Base-by-base conservation (phyloP, 306 rosid genomes). In the Lotus japonicus region DNA sequence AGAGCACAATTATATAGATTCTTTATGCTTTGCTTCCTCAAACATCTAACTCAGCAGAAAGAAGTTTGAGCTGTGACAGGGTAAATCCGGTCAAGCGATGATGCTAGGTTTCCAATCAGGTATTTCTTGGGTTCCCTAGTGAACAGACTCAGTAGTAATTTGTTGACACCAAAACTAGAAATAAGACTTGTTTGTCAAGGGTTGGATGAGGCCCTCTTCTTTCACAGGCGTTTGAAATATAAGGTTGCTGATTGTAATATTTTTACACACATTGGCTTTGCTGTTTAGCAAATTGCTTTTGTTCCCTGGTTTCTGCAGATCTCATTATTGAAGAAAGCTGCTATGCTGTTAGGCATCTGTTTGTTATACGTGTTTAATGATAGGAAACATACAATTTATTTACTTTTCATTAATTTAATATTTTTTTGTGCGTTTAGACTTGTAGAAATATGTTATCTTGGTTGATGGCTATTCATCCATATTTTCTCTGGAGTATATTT, bases 11-110 rank as follows among this genome's bases (percentile, higher is more conserved):
- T 13, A 36, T 36, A 7, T 62, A 35, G 13, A 63, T 73, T 62
- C 50, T 68, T 77, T 57, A 21, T 49, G 70, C 80, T 73, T 73
- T 66, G 58, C 18, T 63, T 42, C 51, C n/a, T 14, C 66, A 49
- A 81, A 77, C 82, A 72, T 77, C 39, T 61, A 21, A 54, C 23
- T 48, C 50, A 13, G 15, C 53, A 66, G 59, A 54, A 31, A 70
- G 57, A 60, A 43, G 48, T 72, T 61, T 50, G 66, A 69, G 17
- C 38, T 21, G 26, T 43, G 70, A 70, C 62, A 54, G 60, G 52
- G 60, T 56, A 63, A 54, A 56, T 72, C 5, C 39, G 70, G 33
- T 66, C 62, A 75, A 14, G 68, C 63, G 3, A 62, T 44, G 74
- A 33, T 58, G 49, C 56, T 52, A 71, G 19, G 41, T 56, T 68